phyloP scores from a whole-genome alignment of 2,329 filamentous ascomycete species.

The Trichoderma brevicompactum region DNA sequence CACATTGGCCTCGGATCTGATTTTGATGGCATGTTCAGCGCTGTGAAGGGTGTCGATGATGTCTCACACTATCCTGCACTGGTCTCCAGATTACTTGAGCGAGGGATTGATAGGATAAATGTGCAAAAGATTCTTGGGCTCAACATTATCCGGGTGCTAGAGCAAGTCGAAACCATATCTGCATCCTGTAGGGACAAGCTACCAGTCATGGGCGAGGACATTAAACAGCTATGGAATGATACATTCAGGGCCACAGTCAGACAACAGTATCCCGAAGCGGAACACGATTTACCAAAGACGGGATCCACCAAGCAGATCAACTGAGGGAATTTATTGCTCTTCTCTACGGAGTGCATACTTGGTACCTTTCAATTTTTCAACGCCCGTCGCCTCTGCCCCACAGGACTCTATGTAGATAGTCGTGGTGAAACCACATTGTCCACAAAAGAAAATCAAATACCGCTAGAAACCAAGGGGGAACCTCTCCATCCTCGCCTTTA shows the following conservation, averaged over 20 bases:
- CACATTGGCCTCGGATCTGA: neutral
- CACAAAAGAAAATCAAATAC: neutral
- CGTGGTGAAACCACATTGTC: neutral
- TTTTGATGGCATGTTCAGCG: neutral
- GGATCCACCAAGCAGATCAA: too few species aligned
- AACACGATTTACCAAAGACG: neutral
- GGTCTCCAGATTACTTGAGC: neutral
- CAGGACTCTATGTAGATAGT: neutral
- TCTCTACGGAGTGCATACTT: too few species aligned
- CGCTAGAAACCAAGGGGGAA: neutral
- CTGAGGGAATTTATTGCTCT: too few species aligned
- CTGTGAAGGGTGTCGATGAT: neutral
- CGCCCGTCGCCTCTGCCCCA: neutral
- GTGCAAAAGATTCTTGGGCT: neutral
- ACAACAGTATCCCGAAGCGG: neutral
- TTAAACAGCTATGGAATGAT: neutral
- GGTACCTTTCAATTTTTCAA: too few species aligned
- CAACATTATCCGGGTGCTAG: neutral
- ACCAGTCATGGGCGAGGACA: neutral
- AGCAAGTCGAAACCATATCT: neutral
- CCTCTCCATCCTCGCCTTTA: neutral
- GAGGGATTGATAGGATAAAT: neutral
- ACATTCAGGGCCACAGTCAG: neutral
- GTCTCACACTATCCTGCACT: neutral
- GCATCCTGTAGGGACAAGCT: too few species aligned